phyloP scores from a whole-genome alignment of 768 basidiomycete species.

The Podaxis rugospora region DNA sequence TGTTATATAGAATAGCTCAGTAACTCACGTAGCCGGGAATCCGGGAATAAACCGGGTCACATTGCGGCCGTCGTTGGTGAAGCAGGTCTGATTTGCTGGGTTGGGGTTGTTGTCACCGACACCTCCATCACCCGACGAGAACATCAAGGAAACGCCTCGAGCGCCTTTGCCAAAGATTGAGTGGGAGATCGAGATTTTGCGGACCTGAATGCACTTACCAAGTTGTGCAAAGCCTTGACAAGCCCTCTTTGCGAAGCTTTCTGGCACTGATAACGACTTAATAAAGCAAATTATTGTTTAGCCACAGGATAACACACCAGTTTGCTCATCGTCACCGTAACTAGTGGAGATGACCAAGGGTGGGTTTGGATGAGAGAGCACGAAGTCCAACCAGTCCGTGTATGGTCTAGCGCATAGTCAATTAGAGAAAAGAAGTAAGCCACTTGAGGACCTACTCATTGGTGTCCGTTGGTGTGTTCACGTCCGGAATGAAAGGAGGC shows the following conservation, averaged over 20 bases:
- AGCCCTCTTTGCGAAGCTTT: slow-evolving; percentile 45
- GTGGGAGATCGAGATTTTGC: not conserved
- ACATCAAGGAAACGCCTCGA: slow-evolving; percentile 58
- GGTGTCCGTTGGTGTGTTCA: slow-evolving; percentile 28
- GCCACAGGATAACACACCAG: slow-evolving; percentile 31
- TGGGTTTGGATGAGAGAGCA: slow-evolving; percentile 36
- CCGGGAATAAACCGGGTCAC: slow-evolving; percentile 42
- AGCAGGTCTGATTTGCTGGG: slow-evolving; percentile 47
- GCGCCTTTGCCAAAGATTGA: slow-evolving; percentile 32
- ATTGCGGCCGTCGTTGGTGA: slow-evolving; percentile 57
- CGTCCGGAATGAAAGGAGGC: slow-evolving; percentile 53
- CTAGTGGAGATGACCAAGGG: slow-evolving; percentile 64
- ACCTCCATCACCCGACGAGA: slow-evolving; percentile 62
- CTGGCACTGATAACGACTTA: slow-evolving; percentile 39
- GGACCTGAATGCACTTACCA: slow-evolving; percentile 29
- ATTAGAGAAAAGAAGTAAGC: slow-evolving; percentile 14
- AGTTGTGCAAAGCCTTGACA: slow-evolving; percentile 58
- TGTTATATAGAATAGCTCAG: slow-evolving; percentile 20
- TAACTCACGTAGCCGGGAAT: slow-evolving; percentile 52
- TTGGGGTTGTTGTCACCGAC: slow-evolving; percentile 56
- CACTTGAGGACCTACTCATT: slow-evolving; percentile 27
- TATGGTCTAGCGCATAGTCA: slow-evolving; percentile 22
- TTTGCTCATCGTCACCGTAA: slow-evolving; percentile 68
- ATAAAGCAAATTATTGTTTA: not conserved
- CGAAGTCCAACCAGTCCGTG: slow-evolving; percentile 53